Base-by-base conservation (phyloP, 2,329 filamentous ascomycete genomes). In the Neofusicoccum kwambonambiense region DNA sequence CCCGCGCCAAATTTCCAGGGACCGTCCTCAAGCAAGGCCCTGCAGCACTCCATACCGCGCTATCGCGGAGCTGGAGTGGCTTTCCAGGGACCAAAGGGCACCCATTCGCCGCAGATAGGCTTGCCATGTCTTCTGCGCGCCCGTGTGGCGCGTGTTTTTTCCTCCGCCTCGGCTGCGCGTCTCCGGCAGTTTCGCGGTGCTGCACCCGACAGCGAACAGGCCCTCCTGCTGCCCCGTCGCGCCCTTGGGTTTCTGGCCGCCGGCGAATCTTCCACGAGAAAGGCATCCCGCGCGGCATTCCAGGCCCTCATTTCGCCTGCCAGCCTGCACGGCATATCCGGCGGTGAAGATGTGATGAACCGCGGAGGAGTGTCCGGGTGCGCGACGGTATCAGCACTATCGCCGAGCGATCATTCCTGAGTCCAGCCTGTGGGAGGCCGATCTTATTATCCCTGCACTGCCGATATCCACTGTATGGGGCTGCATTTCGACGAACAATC, bases 391-490 rank as follows among this genome's bases (percentile, higher is more conserved):
- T 15, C 56, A 60, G 56, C 15, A 60, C 19, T 41, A 51, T 51
- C 44, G 8, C 58, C 58, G 58, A 34, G 35, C 58, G 58, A 62
- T 62, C 58, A 50, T 62, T 62, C 58, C 58, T 62, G 58, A 62
- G 58, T 45, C 34, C 37, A 45, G 58, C 34, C 35, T 11, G 12
- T 37, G 27, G 12, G 22, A 50, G 34, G 58, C 15, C 58, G 58
- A 62, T 62, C 58, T 5, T 31, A 22, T 51, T 9, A 62, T 37
- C 58, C 58, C 31, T 62, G 58, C 58, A 39, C 58, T 50, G 27
- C 13, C 34, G 34, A 37, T 62, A 62, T 62, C 58, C 58, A 62
- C 58, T 51, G 45, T 45, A 50, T 62, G 58, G 58, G 47, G 34
- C 58, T 22, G 34, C 35, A 35, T 39, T 62, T 62, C 17, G 58